Evolutionary conservation across 139 green algal genomes (phyloP).

Genomic region (Chlorella sorokiniana): DNA sequence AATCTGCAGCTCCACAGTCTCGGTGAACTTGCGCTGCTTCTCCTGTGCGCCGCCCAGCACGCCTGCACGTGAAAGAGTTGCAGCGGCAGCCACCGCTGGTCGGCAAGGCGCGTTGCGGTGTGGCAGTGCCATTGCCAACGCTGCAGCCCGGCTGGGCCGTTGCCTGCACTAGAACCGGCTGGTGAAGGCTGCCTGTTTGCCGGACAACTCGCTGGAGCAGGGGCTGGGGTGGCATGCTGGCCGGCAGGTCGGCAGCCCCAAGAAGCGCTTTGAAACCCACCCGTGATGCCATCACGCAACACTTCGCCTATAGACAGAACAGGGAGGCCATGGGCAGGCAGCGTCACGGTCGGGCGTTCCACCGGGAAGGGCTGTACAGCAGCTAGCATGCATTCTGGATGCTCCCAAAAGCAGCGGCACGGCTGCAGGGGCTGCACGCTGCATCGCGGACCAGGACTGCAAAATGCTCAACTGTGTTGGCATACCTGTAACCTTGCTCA

Average conservation of each 20-base stretch:
- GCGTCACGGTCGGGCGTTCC: no score
- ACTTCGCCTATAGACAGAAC: conserved; percentile 19
- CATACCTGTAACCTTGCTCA: background rate
- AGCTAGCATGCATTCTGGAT: no score
- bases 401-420: no score
- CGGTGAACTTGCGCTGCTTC: conserved; percentile 97
- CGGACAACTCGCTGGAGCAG: background rate
- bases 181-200: background rate
- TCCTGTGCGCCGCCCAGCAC: conserved; percentile 79
- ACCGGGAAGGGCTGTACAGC: no score
- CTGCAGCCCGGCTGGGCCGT: no score
- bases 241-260: background rate
- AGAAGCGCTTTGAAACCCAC: conserved; percentile 1
- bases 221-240: background rate
- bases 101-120: background rate
- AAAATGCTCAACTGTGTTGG: no score
- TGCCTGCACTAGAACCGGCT: background rate
- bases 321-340: background rate
- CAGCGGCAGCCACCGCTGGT: background rate
- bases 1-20: conserved; percentile 99
- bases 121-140: no score
- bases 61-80: conserved; percentile 39
- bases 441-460: no score
- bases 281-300: conserved; percentile 46
- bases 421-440: no score